Evolutionary conservation across 352 stramenopile genomes (phyloP).

Genomic region (Globisporangium paddicum): DNA sequence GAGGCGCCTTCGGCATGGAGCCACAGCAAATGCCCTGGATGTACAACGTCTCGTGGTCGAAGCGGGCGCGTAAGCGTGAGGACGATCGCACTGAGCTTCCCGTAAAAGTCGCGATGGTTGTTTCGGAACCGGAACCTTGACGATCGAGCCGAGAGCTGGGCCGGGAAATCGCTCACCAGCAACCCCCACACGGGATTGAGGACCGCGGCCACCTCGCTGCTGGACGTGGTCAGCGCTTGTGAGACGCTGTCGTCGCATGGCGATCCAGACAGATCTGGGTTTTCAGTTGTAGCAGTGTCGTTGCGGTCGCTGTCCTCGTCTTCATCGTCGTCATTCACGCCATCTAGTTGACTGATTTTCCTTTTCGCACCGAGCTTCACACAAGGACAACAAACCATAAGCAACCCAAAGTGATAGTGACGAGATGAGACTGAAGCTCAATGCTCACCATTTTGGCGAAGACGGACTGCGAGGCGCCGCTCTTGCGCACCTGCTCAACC

Average conservation of each 20-base stretch:
- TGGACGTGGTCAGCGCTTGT: constrained; percentile 3
- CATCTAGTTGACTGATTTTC: constrained; percentile 11
- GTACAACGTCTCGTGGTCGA: constrained; percentile 16
- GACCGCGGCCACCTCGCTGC: constrained; percentile 8
- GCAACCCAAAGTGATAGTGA: too few relatives aligned
- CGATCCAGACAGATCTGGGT: background rate
- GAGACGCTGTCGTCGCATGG: background rate
- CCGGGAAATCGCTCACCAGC: constrained; percentile 32
- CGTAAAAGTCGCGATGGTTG: constrained; percentile 30
- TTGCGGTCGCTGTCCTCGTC: background rate
- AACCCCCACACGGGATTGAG: constrained; percentile 32
- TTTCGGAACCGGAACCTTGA: constrained; percentile 34
- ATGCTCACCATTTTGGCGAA: constrained; percentile 15
- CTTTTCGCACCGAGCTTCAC: constrained; percentile 10
- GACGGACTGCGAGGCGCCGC: background rate
- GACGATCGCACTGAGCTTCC: constrained; percentile 30
- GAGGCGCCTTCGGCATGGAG: constrained; percentile 9
- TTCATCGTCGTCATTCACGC: background rate
- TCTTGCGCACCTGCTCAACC: background rate
- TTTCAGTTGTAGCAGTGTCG: background rate
- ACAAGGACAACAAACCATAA: too few relatives aligned
- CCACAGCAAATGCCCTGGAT: constrained; percentile 36
- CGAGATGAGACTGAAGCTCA: too few relatives aligned
- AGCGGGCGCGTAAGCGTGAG: constrained; percentile 39
- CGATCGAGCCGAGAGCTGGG: constrained; percentile 38